Percentiles rank a stretch among this genome's conserved stretches.
Evolutionary conservation across 202 grass and related monocot species (phyloP).

Genomic region (Panicum hallii): DNA sequence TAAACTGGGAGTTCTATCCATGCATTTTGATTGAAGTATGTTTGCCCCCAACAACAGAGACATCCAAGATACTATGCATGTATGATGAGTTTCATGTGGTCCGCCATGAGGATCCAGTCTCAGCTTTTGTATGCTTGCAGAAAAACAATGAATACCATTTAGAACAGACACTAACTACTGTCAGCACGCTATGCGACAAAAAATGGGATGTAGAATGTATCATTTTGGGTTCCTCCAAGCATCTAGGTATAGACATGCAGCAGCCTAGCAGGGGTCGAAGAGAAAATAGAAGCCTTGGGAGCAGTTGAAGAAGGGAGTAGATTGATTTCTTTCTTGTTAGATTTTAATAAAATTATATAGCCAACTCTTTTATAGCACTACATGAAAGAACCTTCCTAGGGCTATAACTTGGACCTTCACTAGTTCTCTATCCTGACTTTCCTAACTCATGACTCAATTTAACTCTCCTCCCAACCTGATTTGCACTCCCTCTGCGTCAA

Average conservation of each 20-base stretch:
- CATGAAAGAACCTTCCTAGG: conserved; percentile 11
- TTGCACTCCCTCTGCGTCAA: neutral
- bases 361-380: neutral
- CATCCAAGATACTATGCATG: neutral
- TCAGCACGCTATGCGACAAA: too few relatives aligned
- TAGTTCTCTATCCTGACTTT: neutral
- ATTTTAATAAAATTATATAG: neutral
- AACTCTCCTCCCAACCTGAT: neutral
- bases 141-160: neutral
- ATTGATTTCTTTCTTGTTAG: neutral
- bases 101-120: neutral
- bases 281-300: neutral
- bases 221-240: neutral
- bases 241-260: neutral
- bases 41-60: neutral
- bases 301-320: neutral
- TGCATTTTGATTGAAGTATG: conserved; percentile 11
- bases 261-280: neutral
- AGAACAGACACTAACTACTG: neutral
- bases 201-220: neutral
- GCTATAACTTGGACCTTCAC: neutral
- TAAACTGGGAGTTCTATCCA: neutral
- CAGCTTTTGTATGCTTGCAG: neutral
- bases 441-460: neutral
- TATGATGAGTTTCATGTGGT: neutral